These are phyloP conservation scores for Mycena indigotica DNA, from an alignment of 768 basidiomycete species.

Conservation along the genomic window DNA sequence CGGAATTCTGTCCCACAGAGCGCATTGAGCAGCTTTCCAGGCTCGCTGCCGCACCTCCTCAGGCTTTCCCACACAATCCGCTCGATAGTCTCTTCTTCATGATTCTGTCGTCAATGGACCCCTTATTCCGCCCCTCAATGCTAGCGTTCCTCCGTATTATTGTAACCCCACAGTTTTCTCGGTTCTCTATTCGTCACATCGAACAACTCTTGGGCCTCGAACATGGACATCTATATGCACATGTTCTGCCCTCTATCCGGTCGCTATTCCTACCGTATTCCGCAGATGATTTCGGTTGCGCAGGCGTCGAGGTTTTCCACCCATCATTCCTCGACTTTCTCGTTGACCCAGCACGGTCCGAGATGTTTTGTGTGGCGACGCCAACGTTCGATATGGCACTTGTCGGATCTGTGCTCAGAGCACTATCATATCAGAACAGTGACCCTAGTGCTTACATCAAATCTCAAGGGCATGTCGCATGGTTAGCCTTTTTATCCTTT, in stretches of 20 bases:
- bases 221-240: neutral
- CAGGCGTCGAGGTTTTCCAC: slow-evolving; percentile 1
- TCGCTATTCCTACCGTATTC: slow-evolving; percentile 9
- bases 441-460: slow-evolving; percentile 14
- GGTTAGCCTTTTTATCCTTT: neutral
- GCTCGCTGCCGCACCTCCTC: neutral
- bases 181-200: slow-evolving; percentile 7
- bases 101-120: slow-evolving; percentile 8
- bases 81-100: slow-evolving; percentile 14
- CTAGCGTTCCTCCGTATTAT: slow-evolving; percentile 13
- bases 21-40: slow-evolving; percentile 2
- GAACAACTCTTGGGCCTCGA: slow-evolving; percentile 13
- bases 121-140: neutral
- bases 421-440: slow-evolving; percentile 12
- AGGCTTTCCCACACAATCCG: slow-evolving; percentile 1
- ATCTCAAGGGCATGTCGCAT: slow-evolving; percentile 12
- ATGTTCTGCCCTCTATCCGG: slow-evolving; percentile 6
- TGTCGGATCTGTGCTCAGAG: slow-evolving; percentile 12
- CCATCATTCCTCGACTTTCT: slow-evolving; percentile 17
- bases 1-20: slow-evolving; percentile 1
- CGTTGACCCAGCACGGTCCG: slow-evolving; percentile 9
- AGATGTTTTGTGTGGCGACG: slow-evolving; percentile 10
- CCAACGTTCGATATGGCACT: neutral
- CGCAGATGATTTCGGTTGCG: neutral
- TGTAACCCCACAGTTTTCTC: slow-evolving; percentile 6